phyloP scores from a whole-genome alignment of 345 rosid genomes.

The Mallotus nudiflorus region DNA sequence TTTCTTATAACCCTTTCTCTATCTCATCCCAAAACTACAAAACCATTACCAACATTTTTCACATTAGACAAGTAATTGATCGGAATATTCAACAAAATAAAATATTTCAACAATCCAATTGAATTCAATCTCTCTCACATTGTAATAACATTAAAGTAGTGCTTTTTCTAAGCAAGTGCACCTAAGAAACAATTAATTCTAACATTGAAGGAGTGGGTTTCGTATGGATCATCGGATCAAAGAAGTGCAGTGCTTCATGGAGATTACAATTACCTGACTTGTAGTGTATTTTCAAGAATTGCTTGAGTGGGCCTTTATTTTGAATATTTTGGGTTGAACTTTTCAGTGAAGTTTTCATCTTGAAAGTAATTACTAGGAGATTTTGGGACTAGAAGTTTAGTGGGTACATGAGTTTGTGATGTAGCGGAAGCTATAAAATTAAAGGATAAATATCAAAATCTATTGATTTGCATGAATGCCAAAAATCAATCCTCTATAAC shows the following conservation, averaged over 20 bases:
- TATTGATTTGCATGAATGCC: no score
- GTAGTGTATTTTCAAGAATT: constrained; percentile 20
- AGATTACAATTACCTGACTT: constrained; percentile 25
- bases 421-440: no score
- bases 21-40: constrained; percentile 28
- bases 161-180: constrained; percentile 26
- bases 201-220: constrained; percentile 12
- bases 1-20: constrained; percentile 28
- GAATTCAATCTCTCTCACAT: constrained; percentile 13
- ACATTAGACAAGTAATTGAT: constrained; percentile 26
- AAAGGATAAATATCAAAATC: no score
- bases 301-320: constrained; percentile 6
- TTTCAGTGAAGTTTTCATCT: neutral
- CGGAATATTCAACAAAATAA: constrained; percentile 31
- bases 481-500: no score
- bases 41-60: constrained; percentile 21
- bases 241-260: constrained; percentile 30
- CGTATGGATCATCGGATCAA: constrained; percentile 27
- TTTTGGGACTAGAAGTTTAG: constrained; percentile 1
- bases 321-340: neutral
- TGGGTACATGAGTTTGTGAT: neutral
- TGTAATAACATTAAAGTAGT: constrained; percentile 19
- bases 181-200: constrained; percentile 19
- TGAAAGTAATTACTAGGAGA: neutral
- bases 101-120: constrained; percentile 21